phyloP scores from a whole-genome alignment of 2,329 filamentous ascomycete genomes.

The Fusarium fracticaudum region DNA sequence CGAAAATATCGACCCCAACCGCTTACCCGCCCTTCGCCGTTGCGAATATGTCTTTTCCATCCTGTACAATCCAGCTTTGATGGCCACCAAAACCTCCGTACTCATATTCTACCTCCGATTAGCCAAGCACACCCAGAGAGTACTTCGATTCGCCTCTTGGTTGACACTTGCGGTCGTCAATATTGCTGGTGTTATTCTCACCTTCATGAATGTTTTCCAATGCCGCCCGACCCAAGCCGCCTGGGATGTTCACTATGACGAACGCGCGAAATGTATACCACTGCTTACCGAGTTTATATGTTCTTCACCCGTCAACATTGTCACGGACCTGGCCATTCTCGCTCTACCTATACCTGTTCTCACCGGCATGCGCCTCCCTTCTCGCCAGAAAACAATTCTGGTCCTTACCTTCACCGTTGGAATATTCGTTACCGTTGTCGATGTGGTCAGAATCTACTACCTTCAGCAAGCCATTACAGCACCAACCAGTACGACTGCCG shows the following conservation, averaged over 20 bases:
- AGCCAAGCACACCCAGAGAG: slow-evolving; percentile 77
- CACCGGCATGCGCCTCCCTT: slow-evolving; percentile 84
- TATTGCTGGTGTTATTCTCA: slow-evolving; percentile 78
- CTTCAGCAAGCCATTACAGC: slow-evolving; percentile 75
- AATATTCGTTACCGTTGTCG: slow-evolving; percentile 86
- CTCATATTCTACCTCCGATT: slow-evolving; percentile 89
- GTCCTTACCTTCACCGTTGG: slow-evolving; percentile 88
- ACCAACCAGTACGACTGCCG: slow-evolving; percentile 49
- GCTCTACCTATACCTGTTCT: slow-evolving; percentile 89
- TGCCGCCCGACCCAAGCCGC: slow-evolving; percentile 79
- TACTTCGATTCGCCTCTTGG: slow-evolving; percentile 86
- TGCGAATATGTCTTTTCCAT: slow-evolving; percentile 73
- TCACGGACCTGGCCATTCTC: slow-evolving; percentile 88
- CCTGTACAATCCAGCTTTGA: slow-evolving; percentile 83
- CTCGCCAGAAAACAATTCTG: slow-evolving; percentile 87
- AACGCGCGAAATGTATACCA: slow-evolving; percentile 60
- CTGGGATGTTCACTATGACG: slow-evolving; percentile 59
- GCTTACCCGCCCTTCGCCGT: slow-evolving; percentile 63
- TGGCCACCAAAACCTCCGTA: slow-evolving; percentile 93
- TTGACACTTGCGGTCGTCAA: slow-evolving; percentile 81
- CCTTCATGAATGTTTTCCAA: slow-evolving; percentile 88
- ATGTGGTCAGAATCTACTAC: slow-evolving; percentile 90
- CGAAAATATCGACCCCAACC: slow-evolving; percentile 61
- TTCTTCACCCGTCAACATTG: slow-evolving; percentile 89
- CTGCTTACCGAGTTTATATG: slow-evolving; percentile 71